Conservation (phyloP, 2,329 filamentous ascomycete genomes). For the Anisogramma anomala region DNA sequence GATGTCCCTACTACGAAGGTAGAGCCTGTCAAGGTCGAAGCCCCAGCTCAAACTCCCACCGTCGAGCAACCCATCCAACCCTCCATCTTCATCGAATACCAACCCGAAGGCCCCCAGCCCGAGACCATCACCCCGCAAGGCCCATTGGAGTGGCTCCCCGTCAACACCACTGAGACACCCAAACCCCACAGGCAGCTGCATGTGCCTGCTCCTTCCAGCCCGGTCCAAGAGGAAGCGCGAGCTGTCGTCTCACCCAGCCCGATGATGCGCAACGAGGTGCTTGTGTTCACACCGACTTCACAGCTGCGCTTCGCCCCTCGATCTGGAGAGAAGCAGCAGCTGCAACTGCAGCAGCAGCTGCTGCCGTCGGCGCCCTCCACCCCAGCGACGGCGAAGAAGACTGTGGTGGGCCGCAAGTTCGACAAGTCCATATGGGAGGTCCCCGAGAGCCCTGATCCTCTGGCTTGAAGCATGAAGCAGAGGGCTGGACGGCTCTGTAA, state of each 20-base stretch:
- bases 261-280: constrained; percentile 27
- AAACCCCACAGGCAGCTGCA: constrained; percentile 1
- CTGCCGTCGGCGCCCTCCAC: neutral
- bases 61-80: constrained; percentile 15
- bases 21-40: neutral
- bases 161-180: constrained; percentile 30
- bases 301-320: constrained; percentile 36
- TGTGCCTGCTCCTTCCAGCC: neutral
- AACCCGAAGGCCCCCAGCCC: constrained; percentile 41
- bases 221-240: neutral
- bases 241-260: constrained; percentile 18
- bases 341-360: too few relatives aligned
- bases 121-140: constrained; percentile 26
- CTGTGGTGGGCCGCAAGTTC: neutral
- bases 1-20: neutral
- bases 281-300: constrained; percentile 30
- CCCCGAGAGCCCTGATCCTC: too few relatives aligned
- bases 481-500: too few relatives aligned
- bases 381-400: constrained; percentile 3
- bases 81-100: constrained; percentile 42
- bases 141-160: constrained; percentile 40
- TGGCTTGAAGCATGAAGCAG: too few relatives aligned
- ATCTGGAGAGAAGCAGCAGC: neutral
- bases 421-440: too few relatives aligned
- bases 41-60: neutral